These are phyloP conservation scores for Knoxdaviesia capensis DNA, from an alignment of 2,329 filamentous ascomycete genomes.

Conservation along the genomic window DNA sequence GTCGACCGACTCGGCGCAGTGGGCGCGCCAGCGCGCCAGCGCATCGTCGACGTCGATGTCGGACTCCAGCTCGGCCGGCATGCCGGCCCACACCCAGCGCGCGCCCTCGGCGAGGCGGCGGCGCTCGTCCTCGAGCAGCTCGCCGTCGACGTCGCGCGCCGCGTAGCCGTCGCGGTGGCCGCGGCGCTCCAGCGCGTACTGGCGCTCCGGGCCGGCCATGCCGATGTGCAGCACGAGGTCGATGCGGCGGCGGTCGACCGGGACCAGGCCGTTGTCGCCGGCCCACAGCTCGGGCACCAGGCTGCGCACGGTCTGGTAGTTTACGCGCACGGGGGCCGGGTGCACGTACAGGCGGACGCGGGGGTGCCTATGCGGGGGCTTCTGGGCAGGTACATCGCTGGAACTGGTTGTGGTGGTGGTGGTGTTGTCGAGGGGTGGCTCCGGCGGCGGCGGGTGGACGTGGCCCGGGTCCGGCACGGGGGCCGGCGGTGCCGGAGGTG, in stretches of 20 bases:
- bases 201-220: slow-evolving; percentile 44
- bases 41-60: slow-evolving; percentile 38
- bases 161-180: slow-evolving; percentile 55
- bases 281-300: slow-evolving; percentile 44
- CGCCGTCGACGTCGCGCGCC: slow-evolving; percentile 48
- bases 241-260: slow-evolving; percentile 14
- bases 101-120: slow-evolving; percentile 12
- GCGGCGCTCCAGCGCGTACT: slow-evolving; percentile 51
- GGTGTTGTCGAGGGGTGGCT: slow-evolving; percentile 12
- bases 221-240: slow-evolving; percentile 63
- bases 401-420: slow-evolving; percentile 4
- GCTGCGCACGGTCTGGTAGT: slow-evolving; percentile 44
- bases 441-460: slow-evolving; percentile 9
- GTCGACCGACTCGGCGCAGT: slow-evolving; percentile 6
- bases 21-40: slow-evolving; percentile 30
- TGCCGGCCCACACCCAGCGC: slow-evolving; percentile 31
- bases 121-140: slow-evolving; percentile 30
- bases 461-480: slow-evolving; percentile 5
- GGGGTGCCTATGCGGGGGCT: slow-evolving; percentile 9
- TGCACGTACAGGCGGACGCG: slow-evolving; percentile 44
- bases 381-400: slow-evolving; percentile 11
- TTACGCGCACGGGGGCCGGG: slow-evolving; percentile 46
- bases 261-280: slow-evolving; percentile 13
- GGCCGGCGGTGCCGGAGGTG: slow-evolving; percentile 20
- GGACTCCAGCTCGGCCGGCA: slow-evolving; percentile 34